Evolutionary conservation across 495 filamentous ascomycete genomes (phyloP).

Genomic region (Cladorrhinum samala): DNA sequence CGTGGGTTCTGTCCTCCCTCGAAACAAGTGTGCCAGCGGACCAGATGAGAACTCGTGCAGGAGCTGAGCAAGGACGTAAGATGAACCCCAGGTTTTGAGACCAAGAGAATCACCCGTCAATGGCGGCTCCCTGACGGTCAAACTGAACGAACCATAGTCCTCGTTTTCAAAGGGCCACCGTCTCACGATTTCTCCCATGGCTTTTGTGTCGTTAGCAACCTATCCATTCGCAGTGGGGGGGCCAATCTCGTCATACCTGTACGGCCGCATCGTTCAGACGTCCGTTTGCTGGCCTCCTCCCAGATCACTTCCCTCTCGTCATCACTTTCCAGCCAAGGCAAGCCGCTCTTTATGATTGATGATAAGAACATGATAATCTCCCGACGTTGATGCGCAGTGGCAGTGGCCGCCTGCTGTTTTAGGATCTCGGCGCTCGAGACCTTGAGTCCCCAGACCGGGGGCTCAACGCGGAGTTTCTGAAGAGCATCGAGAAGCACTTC

Average conservation of each 20-base stretch:
- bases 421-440: conserved; percentile 25
- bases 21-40: conserved; percentile 35
- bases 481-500: conserved; percentile 32
- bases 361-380: conserved; percentile 60
- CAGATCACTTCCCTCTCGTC: conserved; percentile 67
- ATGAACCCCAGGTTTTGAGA: conserved; percentile 87
- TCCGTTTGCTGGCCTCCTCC: conserved; percentile 67
- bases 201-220: conserved; percentile 31
- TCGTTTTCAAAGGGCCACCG: conserved; percentile 56
- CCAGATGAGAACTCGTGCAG: conserved; percentile 42
- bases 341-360: conserved; percentile 62
- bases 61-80: conserved; percentile 75
- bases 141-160: conserved; percentile 37
- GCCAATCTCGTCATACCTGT: conserved; percentile 30
- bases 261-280: conserved; percentile 80
- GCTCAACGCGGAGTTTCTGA: conserved; percentile 34
- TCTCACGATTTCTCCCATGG: conserved; percentile 72
- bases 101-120: conserved; percentile 83
- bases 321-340: conserved; percentile 71
- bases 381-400: conserved; percentile 20
- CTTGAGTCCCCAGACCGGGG: conserved; percentile 33
- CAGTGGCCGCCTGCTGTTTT: conserved; percentile 20
- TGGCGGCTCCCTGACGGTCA: conserved; percentile 77
- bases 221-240: background rate
- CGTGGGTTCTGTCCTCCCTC: conserved; percentile 3